Percentiles rank a stretch among this genome's conserved stretches.
Evolutionary conservation across 140 eudicot genomes (phyloP).

Genomic region (Anethum foeniculum): DNA sequence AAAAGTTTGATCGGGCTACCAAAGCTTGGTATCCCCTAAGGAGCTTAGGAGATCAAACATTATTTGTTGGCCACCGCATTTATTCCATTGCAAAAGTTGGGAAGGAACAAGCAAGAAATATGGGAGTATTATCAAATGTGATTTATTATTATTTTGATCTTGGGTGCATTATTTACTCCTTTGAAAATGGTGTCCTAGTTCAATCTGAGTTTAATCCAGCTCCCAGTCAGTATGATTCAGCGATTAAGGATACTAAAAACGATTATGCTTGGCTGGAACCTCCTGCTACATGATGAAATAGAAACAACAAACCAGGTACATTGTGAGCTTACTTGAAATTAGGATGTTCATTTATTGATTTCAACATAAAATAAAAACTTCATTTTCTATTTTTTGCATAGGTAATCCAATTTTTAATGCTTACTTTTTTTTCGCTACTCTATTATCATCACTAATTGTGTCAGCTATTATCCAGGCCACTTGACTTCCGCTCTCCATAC

Average conservation of each 20-base stretch:
- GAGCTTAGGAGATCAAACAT: too few species aligned
- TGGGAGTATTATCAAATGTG: background rate
- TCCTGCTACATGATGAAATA: background rate
- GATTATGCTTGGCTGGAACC: background rate
- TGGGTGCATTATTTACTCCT: background rate
- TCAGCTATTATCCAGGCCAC: too few species aligned
- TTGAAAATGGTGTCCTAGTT: background rate
- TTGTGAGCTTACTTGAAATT: background rate
- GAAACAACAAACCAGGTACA: background rate
- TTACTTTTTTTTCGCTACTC: too few species aligned
- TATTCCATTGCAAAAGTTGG: background rate
- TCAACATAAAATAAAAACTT: too few species aligned
- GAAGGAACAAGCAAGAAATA: background rate
- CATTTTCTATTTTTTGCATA: too few species aligned
- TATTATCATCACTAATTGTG: too few species aligned
- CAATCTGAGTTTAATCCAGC: background rate
- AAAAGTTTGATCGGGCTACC: too few species aligned
- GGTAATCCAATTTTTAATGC: too few species aligned
- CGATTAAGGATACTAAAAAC: background rate
- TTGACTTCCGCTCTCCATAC: too few species aligned
- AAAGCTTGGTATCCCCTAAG: too few species aligned
- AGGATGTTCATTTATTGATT: too few species aligned
- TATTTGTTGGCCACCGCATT: too few species aligned
- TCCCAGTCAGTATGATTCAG: background rate
- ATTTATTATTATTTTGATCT: background rate